Evolutionary conservation across 805 yeast species (phyloP).

Genomic region (Saturnispora hagleri): DNA sequence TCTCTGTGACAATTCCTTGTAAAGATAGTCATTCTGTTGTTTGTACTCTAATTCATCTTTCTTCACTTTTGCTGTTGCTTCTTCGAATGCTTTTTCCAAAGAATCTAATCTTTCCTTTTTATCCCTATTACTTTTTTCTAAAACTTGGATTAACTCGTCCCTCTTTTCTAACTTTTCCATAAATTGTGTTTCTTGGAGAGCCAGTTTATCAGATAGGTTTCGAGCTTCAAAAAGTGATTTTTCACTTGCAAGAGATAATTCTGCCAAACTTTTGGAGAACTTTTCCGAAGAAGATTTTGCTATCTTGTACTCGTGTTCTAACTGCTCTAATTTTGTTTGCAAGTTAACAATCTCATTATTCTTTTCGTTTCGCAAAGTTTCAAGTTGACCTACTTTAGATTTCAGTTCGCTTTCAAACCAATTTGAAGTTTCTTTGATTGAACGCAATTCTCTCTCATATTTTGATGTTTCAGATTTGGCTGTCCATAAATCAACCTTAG

Average conservation of each 20-base stretch:
- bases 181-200: constrained; percentile 40
- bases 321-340: constrained; percentile 29
- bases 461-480: constrained; percentile 21
- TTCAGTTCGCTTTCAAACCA: constrained; percentile 31
- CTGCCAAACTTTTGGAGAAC: constrained; percentile 29
- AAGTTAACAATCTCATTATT: constrained; percentile 25
- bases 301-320: constrained; percentile 25
- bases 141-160: constrained; percentile 48
- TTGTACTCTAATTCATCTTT: constrained; percentile 30
- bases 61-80: constrained; percentile 31
- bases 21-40: constrained; percentile 28
- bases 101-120: constrained; percentile 42
- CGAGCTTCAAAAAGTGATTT: constrained; percentile 37
- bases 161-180: constrained; percentile 50
- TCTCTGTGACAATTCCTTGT: constrained; percentile 28
- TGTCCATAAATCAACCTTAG: constrained; percentile 19
- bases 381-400: constrained; percentile 21
- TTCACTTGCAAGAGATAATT: constrained; percentile 32
- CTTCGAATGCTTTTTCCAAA: constrained; percentile 40
- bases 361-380: constrained; percentile 21
- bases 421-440: constrained; percentile 24
- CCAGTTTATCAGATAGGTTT: constrained; percentile 35
- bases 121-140: constrained; percentile 46
- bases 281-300: constrained; percentile 24
- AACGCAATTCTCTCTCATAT: constrained; percentile 23